Conservation (phyloP, 1,284 basidiomycete species). For the Cryptococcus sp. region DNA sequence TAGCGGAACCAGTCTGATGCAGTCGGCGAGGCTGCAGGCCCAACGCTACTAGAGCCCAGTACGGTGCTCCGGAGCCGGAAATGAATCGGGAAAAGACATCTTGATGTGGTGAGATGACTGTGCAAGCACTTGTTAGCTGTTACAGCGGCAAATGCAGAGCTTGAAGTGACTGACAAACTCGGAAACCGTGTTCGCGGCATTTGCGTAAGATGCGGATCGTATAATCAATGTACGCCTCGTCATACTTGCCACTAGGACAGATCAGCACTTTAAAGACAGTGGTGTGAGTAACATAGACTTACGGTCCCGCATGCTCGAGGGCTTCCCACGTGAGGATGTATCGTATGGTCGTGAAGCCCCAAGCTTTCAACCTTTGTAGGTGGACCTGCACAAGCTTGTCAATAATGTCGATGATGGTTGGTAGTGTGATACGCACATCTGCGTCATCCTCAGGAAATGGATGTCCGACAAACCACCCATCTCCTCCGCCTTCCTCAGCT, state of each 20-base stretch:
- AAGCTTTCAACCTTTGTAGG: slow-evolving; percentile 75
- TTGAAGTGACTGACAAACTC: slow-evolving; percentile 59
- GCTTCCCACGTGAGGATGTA: slow-evolving; percentile 94
- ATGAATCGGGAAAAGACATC: slow-evolving; percentile 40
- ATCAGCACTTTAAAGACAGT: background rate
- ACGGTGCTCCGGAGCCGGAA: slow-evolving; percentile 38
- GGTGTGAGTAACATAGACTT: slow-evolving; percentile 55
- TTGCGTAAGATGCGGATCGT: slow-evolving; percentile 80
- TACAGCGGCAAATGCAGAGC: background rate
- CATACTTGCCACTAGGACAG: slow-evolving; percentile 73
- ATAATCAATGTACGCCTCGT: slow-evolving; percentile 89
- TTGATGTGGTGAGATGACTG: slow-evolving; percentile 41
- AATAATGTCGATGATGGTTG: background rate
- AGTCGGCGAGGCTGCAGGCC: slow-evolving; percentile 34
- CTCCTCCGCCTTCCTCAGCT: slow-evolving; percentile 36
- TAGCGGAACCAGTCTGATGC: slow-evolving; percentile 33
- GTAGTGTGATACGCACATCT: slow-evolving; percentile 26
- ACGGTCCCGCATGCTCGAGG: slow-evolving; percentile 91
- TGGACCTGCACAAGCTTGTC: slow-evolving; percentile 64
- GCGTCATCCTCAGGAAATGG: slow-evolving; percentile 30
- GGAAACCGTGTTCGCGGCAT: slow-evolving; percentile 89
- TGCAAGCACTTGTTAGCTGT: background rate
- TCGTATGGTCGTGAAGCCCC: slow-evolving; percentile 90
- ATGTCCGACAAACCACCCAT: slow-evolving; percentile 41
- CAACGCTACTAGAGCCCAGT: slow-evolving; percentile 35